Conservation (phyloP, 2,329 filamentous ascomycete genomes). For the Phaeomoniella chlamydospora region DNA sequence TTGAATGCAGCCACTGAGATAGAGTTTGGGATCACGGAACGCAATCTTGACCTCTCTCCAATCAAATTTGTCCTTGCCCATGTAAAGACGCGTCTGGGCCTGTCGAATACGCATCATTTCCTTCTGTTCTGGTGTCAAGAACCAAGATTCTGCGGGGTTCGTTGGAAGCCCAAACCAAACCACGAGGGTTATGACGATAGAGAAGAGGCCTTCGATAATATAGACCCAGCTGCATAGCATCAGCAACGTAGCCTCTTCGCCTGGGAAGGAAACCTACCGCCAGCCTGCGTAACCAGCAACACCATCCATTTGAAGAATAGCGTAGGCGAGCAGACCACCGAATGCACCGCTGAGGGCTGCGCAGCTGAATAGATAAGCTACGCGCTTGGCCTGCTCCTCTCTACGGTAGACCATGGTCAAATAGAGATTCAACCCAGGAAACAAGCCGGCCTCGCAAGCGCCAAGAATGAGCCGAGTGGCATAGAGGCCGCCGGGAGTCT, state of each 20-base stretch:
- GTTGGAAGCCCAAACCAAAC: conserved; percentile 35
- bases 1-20: conserved; percentile 32
- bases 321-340: conserved; percentile 24
- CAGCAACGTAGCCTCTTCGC: no score
- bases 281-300: conserved; percentile 29
- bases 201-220: conserved; percentile 35
- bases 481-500: conserved; percentile 25
- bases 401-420: conserved; percentile 25
- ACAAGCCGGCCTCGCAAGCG: conserved; percentile 21
- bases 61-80: conserved; percentile 34
- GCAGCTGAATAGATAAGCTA: conserved; percentile 25
- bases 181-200: conserved; percentile 24
- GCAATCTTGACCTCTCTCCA: conserved; percentile 35
- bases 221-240: no score
- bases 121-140: conserved; percentile 32
- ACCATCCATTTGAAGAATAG: conserved; percentile 28
- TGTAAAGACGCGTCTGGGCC: conserved; percentile 30
- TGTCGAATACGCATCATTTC: conserved; percentile 35
- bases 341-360: conserved; percentile 24
- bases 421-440: conserved; percentile 24
- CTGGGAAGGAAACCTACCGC: no score
- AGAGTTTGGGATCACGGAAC: conserved; percentile 35
- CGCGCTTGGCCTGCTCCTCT: conserved; percentile 24
- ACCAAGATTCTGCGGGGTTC: conserved; percentile 32
- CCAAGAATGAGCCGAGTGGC: conserved; percentile 24